Evolutionary conservation across 179 eudicot genomes (phyloP), one percentile per base, ranked within the genome.

Genomic region (Beta lomatogona): DNA sequence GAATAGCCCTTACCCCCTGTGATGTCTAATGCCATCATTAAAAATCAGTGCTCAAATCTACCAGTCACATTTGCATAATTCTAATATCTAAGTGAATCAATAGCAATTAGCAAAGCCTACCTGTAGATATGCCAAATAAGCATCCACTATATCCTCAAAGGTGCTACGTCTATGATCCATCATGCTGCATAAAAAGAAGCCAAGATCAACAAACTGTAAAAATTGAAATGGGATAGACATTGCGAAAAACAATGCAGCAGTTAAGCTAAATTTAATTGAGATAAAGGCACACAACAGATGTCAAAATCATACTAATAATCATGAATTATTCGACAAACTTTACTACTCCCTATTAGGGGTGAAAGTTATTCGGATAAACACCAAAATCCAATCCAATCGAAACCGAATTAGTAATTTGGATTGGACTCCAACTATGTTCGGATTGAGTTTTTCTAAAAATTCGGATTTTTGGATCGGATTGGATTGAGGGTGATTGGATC

Each of bases 91-190:
- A 75, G 31, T 14, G 21, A 55, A 59, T 31, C 67, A 63, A 54
- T 8, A 19, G 31, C n/a, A 83, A 72, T 9, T 55, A 45, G 71
- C 44, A 65, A 18, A 71, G 78, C 90, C 84, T 89, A 93, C 98
- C 88, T 95, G 99, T 82, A 94, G 74, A 88, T 92, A 87, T 31
- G 99, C 97, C 89, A 95, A 86, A 91, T 95, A 95, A 18, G 93
- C 90, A 92, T 95, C 99, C 44, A 95, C 88, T 81, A 92, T 90
- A 82, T 95, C 99, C 84, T 95, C 99, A 85, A 92, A 90, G 52
- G 93, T 84, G 88, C 90, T 85, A 61, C 85, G 83, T 82, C 80
- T 83, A 82, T 86, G 87, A 78, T 86, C 93, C 86, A 89, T 82
- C 89, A 87, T 84, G 87, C 99, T 95, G 87, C 79, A 86, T 66